Evolutionary conservation across 345 rosid genomes (phyloP), one percentile per base, ranked within the genome.

Genomic region (Barbarea vulgaris): DNA sequence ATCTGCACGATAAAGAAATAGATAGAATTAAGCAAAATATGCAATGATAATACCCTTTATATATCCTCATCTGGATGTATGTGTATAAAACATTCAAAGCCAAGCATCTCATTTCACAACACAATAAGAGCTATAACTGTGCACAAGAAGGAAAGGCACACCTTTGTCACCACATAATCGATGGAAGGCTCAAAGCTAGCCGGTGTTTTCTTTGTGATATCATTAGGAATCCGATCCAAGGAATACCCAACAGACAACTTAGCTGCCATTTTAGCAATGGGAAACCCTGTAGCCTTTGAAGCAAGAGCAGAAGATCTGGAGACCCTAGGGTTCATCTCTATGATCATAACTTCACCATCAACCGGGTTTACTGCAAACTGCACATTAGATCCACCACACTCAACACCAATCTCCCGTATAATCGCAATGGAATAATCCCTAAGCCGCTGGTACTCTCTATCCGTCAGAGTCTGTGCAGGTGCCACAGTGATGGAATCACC

Each of bases 141-240:
- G 62, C 14, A 78, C 30, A 60, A 42, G 59, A 53, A 73, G 58
- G 72, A 63, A 53, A 2, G 18, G 51, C 86, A 69, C 67, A 84
- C 99, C 96, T 95, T 95, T 9, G 97, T 89, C 57, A 92, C 98
- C 69, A 95, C 97, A 83, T 95, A 95, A 79, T 95, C 99, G 30
- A 95, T 92, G 36, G 99, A 95, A 54, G 99, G 99, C 84, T 95
- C 97, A 54, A 95, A 95, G 83, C 99, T 92, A 53, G 99, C 97
- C 0, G 99, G 99, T 5, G 99, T 95, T 86, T 95, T 95, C 88
- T 84, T 95, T 0, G 97, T 95, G 70, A 95, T 95, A 81, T 95
- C 99, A 83, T 93, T 95, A 1, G 99, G 98, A 87, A 92, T 95
- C 82, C 90, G 98, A 77, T 92, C 99, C 83, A 95, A 77, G 0